phyloP scores from a whole-genome alignment of 2,329 filamentous ascomycete species.

The Epichloe brachyelytri region DNA sequence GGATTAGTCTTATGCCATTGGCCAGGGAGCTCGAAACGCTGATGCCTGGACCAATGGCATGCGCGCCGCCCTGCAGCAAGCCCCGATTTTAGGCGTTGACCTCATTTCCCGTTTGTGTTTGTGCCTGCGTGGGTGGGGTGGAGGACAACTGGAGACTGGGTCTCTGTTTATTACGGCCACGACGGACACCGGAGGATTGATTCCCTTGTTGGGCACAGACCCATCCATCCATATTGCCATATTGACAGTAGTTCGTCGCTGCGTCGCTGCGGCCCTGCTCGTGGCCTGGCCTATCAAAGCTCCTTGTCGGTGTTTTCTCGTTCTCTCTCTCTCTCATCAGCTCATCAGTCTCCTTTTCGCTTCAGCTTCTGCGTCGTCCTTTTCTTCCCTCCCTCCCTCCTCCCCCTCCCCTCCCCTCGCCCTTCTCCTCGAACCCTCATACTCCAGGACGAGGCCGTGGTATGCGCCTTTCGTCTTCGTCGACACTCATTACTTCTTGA shows the following conservation, averaged over 20 bases:
- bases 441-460: background rate
- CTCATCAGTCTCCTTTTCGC: conserved; percentile 1
- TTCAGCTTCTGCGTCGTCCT: background rate
- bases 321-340: too few species aligned
- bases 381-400: background rate
- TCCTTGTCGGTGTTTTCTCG: too few species aligned
- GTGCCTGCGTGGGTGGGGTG: background rate
- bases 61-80: conserved; percentile 3
- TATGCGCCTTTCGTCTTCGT: background rate
- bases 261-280: too few species aligned
- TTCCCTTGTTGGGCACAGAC: too few species aligned
- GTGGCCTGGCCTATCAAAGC: too few species aligned
- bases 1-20: background rate
- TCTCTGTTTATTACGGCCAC: too few species aligned
- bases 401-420: background rate
- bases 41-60: conserved; percentile 3
- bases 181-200: too few species aligned
- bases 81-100: conserved; percentile 1
- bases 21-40: background rate
- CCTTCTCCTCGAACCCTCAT: background rate
- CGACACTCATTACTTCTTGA: background rate
- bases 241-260: too few species aligned
- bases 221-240: too few species aligned
- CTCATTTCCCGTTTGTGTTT: conserved; percentile 7
- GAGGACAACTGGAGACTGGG: too few species aligned